A percentile compares a stretch with the other conserved stretches of the same genome.
These are phyloP conservation scores for Apodospora peruviana DNA, from an alignment of 495 filamentous ascomycete genomes.

Conservation along the genomic window DNA sequence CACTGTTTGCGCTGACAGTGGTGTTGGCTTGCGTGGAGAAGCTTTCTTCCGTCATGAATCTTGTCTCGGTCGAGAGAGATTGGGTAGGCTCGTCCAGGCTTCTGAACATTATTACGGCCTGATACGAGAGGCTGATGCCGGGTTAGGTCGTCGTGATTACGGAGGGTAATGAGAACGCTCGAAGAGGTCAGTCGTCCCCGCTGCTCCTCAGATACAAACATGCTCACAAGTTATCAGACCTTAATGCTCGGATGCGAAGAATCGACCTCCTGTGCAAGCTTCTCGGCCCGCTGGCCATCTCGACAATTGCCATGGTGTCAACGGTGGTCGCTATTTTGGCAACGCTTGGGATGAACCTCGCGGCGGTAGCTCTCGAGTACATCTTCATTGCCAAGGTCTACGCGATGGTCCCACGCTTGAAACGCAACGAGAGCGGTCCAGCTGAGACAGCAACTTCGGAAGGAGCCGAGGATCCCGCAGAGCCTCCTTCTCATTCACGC, in stretches of 20 bases:
- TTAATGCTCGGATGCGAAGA: conserved; percentile 63
- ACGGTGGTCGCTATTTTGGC: conserved; percentile 27
- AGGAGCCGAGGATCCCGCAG: not conserved
- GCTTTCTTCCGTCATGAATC: conserved; percentile 47
- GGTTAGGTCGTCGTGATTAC: conserved; percentile 25
- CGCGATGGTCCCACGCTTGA: conserved; percentile 8
- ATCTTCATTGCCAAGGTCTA: conserved; percentile 47
- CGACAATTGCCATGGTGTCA: conserved; percentile 34
- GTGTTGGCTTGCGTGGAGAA: conserved; percentile 56
- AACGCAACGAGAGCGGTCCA: not conserved
- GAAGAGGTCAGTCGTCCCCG: not conserved
- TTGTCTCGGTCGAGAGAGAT: conserved; percentile 60
- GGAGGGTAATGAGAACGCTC: conserved; percentile 12
- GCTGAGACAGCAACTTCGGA: too few species aligned
- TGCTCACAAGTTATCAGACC: not conserved
- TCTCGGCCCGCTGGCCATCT: conserved; percentile 54
- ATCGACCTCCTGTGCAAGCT: conserved; percentile 73
- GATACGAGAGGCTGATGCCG: not conserved
- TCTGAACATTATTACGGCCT: not conserved
- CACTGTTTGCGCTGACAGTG: conserved; percentile 34
- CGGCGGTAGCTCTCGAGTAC: conserved; percentile 50
- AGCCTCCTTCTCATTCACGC: not conserved
- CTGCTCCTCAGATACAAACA: conserved; percentile 1
- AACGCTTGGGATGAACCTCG: conserved; percentile 32
- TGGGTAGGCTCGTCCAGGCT: conserved; percentile 47